Evolutionary conservation across 1,284 basidiomycete species (phyloP).

Genomic region (Puccinia sorghi): DNA sequence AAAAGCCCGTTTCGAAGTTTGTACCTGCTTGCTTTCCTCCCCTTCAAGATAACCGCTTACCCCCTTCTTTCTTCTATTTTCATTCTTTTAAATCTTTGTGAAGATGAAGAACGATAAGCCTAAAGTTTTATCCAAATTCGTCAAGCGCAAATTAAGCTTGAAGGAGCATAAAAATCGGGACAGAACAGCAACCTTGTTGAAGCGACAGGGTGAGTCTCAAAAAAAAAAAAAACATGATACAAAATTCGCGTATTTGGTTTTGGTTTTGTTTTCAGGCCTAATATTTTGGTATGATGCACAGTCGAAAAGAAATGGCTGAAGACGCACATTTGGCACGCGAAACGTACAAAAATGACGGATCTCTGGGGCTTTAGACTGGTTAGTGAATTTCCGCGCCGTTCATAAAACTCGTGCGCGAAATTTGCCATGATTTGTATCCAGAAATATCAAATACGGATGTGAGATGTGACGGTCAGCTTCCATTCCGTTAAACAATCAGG

Average conservation of each 20-base stretch:
- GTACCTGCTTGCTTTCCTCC: neutral
- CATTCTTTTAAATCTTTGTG: neutral
- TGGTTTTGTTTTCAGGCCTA: neutral
- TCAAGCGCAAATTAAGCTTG: constrained; percentile 35
- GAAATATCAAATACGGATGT: neutral
- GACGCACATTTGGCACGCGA: constrained; percentile 91
- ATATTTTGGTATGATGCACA: neutral
- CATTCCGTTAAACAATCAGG: constrained; percentile 60
- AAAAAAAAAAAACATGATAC: neutral
- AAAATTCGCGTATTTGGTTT: neutral
- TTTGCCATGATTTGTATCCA: too few species aligned
- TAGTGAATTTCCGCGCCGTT: constrained; percentile 52
- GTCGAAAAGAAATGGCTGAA: constrained; percentile 80
- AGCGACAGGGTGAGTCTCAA: constrained; percentile 31
- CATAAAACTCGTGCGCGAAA: too few species aligned
- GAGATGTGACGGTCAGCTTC: neutral
- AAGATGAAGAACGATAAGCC: constrained; percentile 40
- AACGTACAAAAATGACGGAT: constrained; percentile 85
- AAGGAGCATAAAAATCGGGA: constrained; percentile 24
- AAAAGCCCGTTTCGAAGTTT: constrained; percentile 76
- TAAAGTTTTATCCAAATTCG: constrained; percentile 18
- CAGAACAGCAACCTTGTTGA: constrained; percentile 14
- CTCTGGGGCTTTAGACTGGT: constrained; percentile 86
- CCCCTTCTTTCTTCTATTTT: neutral
- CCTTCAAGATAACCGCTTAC: neutral